Base-by-base conservation (phyloP, 2,329 filamentous ascomycete genomes). In the Pochonia chlamydosporia region DNA sequence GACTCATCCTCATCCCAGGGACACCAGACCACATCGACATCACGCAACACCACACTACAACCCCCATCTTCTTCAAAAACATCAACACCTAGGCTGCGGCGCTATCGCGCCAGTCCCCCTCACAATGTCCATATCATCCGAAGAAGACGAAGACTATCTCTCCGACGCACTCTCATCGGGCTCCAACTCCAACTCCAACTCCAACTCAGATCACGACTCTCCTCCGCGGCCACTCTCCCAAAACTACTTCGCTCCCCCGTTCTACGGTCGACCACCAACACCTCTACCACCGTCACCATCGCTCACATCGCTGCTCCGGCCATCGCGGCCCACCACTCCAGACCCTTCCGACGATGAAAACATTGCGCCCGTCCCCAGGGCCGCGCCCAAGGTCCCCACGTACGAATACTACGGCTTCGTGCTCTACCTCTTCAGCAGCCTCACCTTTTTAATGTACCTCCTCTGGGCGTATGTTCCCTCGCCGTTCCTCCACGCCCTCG, bases 341-440 rank as follows among this genome's bases (percentile, higher is more conserved):
- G 91, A 96, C 62, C 88, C 85, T 33, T 95, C 89, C 0, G 91
- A 95, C 67, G 86, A 91, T 56, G 92, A 97, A 57, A 79, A 86
- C 31, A 81, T 96, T 14, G 89, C 89, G 4, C 86, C 90, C 41
- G 81, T 96, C 16, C 89, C 91, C 5, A 85, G 89, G 47, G 91
- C 90, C 2, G 85, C 85, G 46, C 93, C 93, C 2, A 90, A 93
- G 63, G 91, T 99, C 3, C 93, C 93, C n/a, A 99, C 93, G 0
- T 97, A 99, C 71, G 93, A 99, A 65, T 99, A 97, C 79, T 97
- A 97, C 65, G 93, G 93, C 63, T 99, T 99, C 69, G 92, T 95
- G 46, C 79, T 99, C 43, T 97, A 99, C 71, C 78, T 99, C 33
- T 89, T 92, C 62, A 91, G 86, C 52, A 89, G 85, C 20, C 74